phyloP scores from a whole-genome alignment of 805 yeast species.

The Schwanniomyces sp. region DNA sequence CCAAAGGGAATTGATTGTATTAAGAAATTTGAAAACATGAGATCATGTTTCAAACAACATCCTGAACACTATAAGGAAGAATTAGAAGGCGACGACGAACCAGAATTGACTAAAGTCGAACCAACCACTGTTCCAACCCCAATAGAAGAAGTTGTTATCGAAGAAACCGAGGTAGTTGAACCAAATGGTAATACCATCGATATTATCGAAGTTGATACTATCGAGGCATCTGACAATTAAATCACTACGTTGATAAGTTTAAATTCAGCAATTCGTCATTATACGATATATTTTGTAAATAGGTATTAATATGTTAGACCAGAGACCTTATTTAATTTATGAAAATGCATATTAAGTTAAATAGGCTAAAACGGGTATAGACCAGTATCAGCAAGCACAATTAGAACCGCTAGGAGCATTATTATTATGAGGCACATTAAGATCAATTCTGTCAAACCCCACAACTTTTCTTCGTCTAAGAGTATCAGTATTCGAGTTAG shows the following conservation, averaged over 20 bases:
- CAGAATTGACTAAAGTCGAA: neutral
- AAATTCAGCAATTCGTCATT: neutral
- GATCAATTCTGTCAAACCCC: slow-evolving; percentile 32
- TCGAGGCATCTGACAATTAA: neutral
- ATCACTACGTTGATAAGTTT: neutral
- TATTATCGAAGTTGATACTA: slow-evolving; percentile 5
- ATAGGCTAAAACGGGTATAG: neutral
- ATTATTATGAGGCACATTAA: slow-evolving; percentile 9
- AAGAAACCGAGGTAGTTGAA: neutral
- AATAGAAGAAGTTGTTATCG: slow-evolving; percentile 1
- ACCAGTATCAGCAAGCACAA: neutral
- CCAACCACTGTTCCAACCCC: neutral
- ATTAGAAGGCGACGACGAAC: slow-evolving; percentile 66
- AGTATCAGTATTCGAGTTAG: neutral
- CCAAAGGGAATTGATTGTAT: slow-evolving; percentile 97
- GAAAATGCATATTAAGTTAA: neutral
- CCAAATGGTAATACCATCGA: slow-evolving; percentile 11
- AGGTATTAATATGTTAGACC: neutral
- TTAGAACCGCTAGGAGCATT: neutral
- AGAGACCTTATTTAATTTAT: neutral
- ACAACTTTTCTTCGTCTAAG: slow-evolving; percentile 14
- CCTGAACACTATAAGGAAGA: slow-evolving; percentile 96
- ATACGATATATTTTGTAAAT: neutral
- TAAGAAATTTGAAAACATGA: slow-evolving; percentile 88
- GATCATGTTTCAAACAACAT: slow-evolving; percentile 85